Base-by-base conservation (phyloP, 805 yeast genomes). In the Yamadazyma nakazawae region DNA sequence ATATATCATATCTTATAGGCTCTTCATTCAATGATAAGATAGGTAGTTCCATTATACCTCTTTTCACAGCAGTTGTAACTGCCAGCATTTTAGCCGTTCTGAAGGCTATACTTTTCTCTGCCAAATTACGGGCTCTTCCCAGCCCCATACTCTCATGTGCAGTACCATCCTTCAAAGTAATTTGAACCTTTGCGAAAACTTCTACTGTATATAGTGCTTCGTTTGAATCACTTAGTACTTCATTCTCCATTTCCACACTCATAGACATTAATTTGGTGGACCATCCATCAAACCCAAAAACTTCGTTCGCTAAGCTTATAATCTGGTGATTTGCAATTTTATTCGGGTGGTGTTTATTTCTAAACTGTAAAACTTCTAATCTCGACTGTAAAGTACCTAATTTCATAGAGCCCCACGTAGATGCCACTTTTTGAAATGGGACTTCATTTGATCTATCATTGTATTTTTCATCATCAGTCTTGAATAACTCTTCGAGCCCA, bases 221-320 rank as follows among this genome's bases (percentile, higher is more conserved):
- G 5, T 25, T 30, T 14, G 34, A 5, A n/a, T 38, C 42, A 34
- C 7, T 34, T 34, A 7, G 19, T 14, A 10, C 37, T 34, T 41
- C 24, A n/a, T 24, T 37, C 14, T 41, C 19, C 18, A 24, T 26
- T 17, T 14, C 17, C 16, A 26, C 39, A 6, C 57, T 52, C 34
- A 58, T 61, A 4, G 57, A 60, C 11, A 70, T 24, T 1, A 80
- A 61, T 40, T 69, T 70, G 28, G 76, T 66, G 6, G 74, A 68
- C 85, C 85, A 81, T 8, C 85, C 85, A 49, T 78, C 68, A 55
- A 64, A 76, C 0, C 84, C 85, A 61, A 79, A 80, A 0, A 72
- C 60, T 34, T 74, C 78, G 48, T 80, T 80, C 1, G 81, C 80
- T 46, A 72, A 58, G 12, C 60, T 59, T 7, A 74, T 55, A 3